Evolutionary conservation across 768 basidiomycete genomes (phyloP), one percentile per base, ranked within the genome.

Genomic region (Lanmaoa rubissima): DNA sequence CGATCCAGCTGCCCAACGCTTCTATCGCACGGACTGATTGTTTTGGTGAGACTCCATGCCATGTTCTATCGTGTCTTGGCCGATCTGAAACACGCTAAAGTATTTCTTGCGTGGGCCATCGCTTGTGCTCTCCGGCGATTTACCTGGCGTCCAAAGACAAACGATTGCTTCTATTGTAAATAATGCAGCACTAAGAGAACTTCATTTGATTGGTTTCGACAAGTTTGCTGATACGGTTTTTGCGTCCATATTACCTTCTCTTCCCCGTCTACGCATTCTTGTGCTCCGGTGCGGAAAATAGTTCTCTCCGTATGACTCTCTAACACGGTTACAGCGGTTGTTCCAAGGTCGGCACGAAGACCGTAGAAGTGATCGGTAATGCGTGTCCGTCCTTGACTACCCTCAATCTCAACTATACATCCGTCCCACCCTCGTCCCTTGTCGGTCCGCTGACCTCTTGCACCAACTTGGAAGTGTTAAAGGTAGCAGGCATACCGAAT

Each of bases 371-470:
- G 3, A 71, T 74, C 6, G 77, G 78, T 11, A 67, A 69, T 35
- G 67, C 65, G 11, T 85, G 84, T 60, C 72, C 63, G 14, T 64
- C 63, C 16, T 74, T 90, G 35, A 73, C 64, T 13, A 66, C 72
- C 1, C 63, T 86, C 46, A 88, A 89, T 60, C 66, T 88, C 36
- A 87, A 79, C 61, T 83, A 83, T 56, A 90, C 88, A 2, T 74
- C 81, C 4, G 78, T 79, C 5, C 69, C 80, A 2, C 82, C 86
- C 0, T 54, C 60, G 1, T 78, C 82, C 16, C 65, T 89, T 9
- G 72, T 75, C 1, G 70, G 76, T 10, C 66, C 85, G 0, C 63
- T 70, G 5, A 69, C 65, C 4, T 73, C 68, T 46, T 77, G 79
- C 55, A 60, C 63, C 21, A 61, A 73, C 10, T 58, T 89, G 17